phyloP scores from a whole-genome alignment of 768 basidiomycete species.

The Tricholoma terreum region DNA sequence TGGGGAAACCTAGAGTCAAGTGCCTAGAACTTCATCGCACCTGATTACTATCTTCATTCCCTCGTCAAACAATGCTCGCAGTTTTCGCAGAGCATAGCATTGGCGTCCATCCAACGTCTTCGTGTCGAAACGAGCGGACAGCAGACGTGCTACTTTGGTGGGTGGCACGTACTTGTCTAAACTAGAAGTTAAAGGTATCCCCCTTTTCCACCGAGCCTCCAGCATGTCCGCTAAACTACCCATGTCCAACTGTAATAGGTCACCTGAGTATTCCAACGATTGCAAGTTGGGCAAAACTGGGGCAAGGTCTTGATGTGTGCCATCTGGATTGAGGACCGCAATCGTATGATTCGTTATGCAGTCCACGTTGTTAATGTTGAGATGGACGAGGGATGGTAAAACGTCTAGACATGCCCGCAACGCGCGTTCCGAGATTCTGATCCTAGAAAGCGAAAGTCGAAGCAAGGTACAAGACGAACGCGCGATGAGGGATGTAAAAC shows the following conservation, averaged over 20 bases:
- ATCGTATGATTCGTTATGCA: slow-evolving; percentile 14
- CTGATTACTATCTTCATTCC: background rate
- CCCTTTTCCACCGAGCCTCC: slow-evolving; percentile 10
- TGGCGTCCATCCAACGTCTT: background rate
- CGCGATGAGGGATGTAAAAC: slow-evolving; percentile 15
- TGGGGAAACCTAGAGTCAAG: background rate
- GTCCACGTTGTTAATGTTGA: slow-evolving; percentile 13
- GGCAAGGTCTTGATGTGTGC: background rate
- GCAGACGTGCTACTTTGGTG: background rate
- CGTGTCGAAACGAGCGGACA: background rate
- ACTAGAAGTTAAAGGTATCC: background rate
- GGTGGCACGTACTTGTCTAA: background rate
- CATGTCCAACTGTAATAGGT: slow-evolving; percentile 5
- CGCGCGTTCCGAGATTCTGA: slow-evolving; percentile 14
- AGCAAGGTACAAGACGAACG: slow-evolving; percentile 14
- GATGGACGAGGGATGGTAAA: slow-evolving; percentile 8
- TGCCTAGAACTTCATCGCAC: background rate
- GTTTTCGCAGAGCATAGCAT: background rate
- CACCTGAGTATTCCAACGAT: slow-evolving; percentile 10
- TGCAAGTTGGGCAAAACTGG: slow-evolving; percentile 7
- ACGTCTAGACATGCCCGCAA: slow-evolving; percentile 16
- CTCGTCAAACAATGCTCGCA: background rate
- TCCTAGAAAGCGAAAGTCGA: slow-evolving; percentile 14
- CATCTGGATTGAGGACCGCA: slow-evolving; percentile 12
- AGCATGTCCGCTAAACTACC: slow-evolving; percentile 6